Evolutionary conservation across 208 protist genomes (phyloP).

Genomic region (Crithidia bombi): DNA sequence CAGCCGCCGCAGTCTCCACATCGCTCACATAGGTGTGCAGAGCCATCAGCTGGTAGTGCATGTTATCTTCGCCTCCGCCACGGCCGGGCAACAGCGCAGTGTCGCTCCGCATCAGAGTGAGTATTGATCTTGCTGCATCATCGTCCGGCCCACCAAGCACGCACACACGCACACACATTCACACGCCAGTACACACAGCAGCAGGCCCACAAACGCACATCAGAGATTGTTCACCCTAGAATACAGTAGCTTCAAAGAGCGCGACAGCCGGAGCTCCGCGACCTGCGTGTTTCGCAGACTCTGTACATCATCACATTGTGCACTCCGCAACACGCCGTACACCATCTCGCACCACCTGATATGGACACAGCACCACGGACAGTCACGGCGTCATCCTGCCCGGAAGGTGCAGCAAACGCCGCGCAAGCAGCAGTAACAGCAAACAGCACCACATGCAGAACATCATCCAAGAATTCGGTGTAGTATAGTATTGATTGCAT

Average conservation of each 20-base stretch:
- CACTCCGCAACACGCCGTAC: slow-evolving; percentile 1
- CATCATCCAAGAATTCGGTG: slow-evolving; percentile 30
- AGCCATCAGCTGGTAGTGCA: slow-evolving; percentile 55
- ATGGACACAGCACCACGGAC: slow-evolving; percentile 32
- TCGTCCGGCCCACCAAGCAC: slow-evolving; percentile 2
- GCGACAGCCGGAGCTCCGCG: slow-evolving; percentile 25
- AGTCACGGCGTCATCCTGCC: slow-evolving; percentile 9
- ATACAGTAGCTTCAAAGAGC: slow-evolving; percentile 30
- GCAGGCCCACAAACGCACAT: too few species aligned
- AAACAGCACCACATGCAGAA: background rate
- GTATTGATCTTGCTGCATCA: slow-evolving; percentile 60
- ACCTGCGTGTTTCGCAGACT: slow-evolving; percentile 28
- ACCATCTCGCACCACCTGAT: slow-evolving; percentile 32
- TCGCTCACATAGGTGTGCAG: background rate
- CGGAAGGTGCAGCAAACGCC: slow-evolving; percentile 7
- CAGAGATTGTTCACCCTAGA: slow-evolving; percentile 47
- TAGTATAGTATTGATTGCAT: slow-evolving; percentile 36
- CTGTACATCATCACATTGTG: slow-evolving; percentile 34
- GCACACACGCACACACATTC: background rate
- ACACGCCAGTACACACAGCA: background rate
- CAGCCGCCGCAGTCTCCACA: background rate
- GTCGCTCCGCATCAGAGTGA: slow-evolving; percentile 42
- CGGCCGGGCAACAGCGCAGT: slow-evolving; percentile 24
- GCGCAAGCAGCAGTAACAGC: background rate
- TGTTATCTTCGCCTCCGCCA: slow-evolving; percentile 59